phyloP scores from a whole-genome alignment of 2,329 filamentous ascomycete genomes.

The Trichoderma polysporum region DNA sequence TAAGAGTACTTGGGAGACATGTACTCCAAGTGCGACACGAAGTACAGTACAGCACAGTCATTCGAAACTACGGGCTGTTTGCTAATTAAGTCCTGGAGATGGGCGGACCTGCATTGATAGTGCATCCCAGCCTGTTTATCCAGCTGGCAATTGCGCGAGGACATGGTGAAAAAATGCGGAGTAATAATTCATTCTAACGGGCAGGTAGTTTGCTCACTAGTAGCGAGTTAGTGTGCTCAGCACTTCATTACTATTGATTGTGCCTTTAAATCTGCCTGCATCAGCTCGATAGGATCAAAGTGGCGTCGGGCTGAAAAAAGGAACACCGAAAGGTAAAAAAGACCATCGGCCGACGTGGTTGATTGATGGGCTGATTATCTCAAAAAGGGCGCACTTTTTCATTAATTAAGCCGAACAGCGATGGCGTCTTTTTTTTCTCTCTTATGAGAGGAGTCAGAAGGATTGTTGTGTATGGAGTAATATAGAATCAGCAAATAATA shows the following conservation, averaged over 20 bases:
- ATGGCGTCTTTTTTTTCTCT: neutral
- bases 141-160: neutral
- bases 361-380: neutral
- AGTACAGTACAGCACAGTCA: neutral
- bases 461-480: neutral
- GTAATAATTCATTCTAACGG: too few relatives aligned
- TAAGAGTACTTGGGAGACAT: neutral
- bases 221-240: neutral
- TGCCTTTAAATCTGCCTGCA: neutral
- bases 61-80: neutral
- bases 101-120: constrained; percentile 10
- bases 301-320: neutral
- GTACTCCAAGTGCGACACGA: neutral
- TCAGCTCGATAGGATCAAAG: neutral
- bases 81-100: neutral
- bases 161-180: neutral
- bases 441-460: neutral
- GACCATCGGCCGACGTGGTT: too few relatives aligned
- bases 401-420: neutral
- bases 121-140: neutral
- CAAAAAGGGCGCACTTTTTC: neutral
- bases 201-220: neutral
- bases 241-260: too few relatives aligned
- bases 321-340: neutral
- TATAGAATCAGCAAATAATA: neutral